A percentile compares a stretch with the other conserved stretches of the same genome.
Evolutionary conservation across 2,329 filamentous ascomycete genomes (phyloP).

Genomic region (Colletotrichum sojae): DNA sequence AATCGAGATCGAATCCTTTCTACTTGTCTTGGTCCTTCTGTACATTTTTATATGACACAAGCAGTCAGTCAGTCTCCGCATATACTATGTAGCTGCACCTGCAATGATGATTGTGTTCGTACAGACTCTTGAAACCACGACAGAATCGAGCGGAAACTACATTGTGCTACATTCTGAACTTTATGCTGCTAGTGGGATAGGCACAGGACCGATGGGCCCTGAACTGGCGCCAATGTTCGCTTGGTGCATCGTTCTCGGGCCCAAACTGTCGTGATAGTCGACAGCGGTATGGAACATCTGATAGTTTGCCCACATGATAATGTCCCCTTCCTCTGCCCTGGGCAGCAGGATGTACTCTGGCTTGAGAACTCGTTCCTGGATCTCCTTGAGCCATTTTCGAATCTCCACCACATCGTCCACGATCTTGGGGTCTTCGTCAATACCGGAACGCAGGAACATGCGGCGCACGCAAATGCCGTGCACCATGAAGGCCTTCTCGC

Average conservation of each 20-base stretch:
- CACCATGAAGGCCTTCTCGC: slow-evolving; percentile 59
- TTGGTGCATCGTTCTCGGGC: slow-evolving; percentile 61
- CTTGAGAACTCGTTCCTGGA: slow-evolving; percentile 56
- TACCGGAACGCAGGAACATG: slow-evolving; percentile 53
- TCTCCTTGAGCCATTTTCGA: slow-evolving; percentile 50
- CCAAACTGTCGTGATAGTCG: slow-evolving; percentile 56
- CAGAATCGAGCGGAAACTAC: not conserved
- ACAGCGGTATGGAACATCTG: slow-evolving; percentile 59
- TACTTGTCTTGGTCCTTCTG: not conserved
- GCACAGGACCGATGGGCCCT: slow-evolving; percentile 20
- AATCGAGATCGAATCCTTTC: not conserved
- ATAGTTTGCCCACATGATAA: slow-evolving; percentile 61
- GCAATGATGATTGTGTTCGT: not conserved
- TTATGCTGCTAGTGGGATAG: slow-evolving; percentile 2
- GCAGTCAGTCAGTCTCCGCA: not conserved
- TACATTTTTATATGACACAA: slow-evolving; percentile 1
- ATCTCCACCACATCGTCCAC: slow-evolving; percentile 56
- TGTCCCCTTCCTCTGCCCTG: slow-evolving; percentile 57
- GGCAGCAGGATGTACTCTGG: slow-evolving; percentile 60
- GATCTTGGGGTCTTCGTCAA: slow-evolving; percentile 50
- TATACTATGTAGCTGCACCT: slow-evolving; percentile 9
- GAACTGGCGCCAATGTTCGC: slow-evolving; percentile 56
- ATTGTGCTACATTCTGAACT: not conserved
- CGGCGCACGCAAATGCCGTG: slow-evolving; percentile 57
- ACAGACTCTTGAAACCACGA: too few relatives aligned